phyloP scores from a whole-genome alignment of 78 protist species.

The Fonticula alba region DNA sequence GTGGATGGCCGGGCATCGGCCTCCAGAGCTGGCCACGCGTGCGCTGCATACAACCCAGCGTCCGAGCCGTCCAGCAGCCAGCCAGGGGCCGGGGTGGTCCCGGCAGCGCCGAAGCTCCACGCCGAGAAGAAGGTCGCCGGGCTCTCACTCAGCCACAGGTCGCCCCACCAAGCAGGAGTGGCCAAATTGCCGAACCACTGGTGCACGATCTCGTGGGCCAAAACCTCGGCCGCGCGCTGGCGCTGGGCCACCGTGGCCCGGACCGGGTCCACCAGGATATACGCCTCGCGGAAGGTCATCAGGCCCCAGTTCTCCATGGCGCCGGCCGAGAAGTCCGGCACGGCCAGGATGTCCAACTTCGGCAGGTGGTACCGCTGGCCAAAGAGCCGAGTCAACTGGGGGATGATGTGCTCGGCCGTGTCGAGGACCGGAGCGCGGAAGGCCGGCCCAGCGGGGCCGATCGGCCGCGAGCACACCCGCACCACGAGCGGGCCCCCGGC shows the following conservation, averaged over 20 bases:
- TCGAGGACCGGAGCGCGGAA: neutral
- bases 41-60: no score
- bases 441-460: no score
- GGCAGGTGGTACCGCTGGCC: slow-evolving; percentile 13
- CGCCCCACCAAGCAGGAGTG: slow-evolving; percentile 39
- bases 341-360: slow-evolving; percentile 30
- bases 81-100: neutral
- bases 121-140: slow-evolving; percentile 41
- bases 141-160: slow-evolving; percentile 70
- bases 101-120: no score
- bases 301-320: slow-evolving; percentile 54
- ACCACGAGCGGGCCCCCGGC: slow-evolving; percentile 15
- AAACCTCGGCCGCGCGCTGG: slow-evolving; percentile 8
- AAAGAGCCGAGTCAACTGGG: slow-evolving; percentile 12
- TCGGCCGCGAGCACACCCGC: neutral
- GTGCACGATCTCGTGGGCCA: slow-evolving; percentile 18
- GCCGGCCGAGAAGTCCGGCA: slow-evolving; percentile 28
- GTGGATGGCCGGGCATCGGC: slow-evolving; percentile 52
- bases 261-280: slow-evolving; percentile 17
- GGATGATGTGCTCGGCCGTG: neutral
- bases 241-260: neutral
- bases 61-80: no score
- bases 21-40: slow-evolving; percentile 44
- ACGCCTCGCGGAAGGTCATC: slow-evolving; percentile 33
- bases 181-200: slow-evolving; percentile 53